phyloP scores from a whole-genome alignment of 2,329 filamentous ascomycete species.

The Cytospora piceicola region DNA sequence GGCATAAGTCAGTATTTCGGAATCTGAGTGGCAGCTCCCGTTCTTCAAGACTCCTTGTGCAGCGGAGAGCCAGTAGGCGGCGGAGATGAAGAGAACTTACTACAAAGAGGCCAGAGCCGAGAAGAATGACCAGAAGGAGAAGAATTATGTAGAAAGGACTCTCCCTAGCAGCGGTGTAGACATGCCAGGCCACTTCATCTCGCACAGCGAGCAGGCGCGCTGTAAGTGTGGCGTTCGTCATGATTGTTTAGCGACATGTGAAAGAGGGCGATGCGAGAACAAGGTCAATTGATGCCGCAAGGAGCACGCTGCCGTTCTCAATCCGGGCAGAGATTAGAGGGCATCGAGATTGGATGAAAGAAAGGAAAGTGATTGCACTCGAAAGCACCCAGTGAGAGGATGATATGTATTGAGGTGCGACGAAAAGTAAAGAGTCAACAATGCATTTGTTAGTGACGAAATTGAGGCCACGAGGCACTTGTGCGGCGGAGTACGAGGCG shows the following conservation, averaged over 20 bases:
- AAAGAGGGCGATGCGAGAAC: slow-evolving; percentile 13
- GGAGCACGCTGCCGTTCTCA: slow-evolving; percentile 5
- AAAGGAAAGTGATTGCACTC: not conserved
- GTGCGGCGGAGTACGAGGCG: slow-evolving; percentile 7
- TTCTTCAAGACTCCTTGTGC: not conserved
- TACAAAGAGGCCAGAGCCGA: slow-evolving; percentile 42
- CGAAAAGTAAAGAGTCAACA: not conserved
- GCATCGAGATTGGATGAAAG: slow-evolving; percentile 9
- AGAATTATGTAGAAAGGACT: slow-evolving; percentile 47
- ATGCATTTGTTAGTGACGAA: slow-evolving; percentile 6
- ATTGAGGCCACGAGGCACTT: slow-evolving; percentile 25
- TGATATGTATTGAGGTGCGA: slow-evolving; percentile 1
- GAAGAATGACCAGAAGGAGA: slow-evolving; percentile 41
- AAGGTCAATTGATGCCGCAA: not conserved
- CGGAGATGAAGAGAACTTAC: slow-evolving; percentile 39
- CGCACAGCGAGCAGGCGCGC: slow-evolving; percentile 38
- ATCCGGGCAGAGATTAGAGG: slow-evolving; percentile 11
- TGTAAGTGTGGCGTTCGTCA: slow-evolving; percentile 19
- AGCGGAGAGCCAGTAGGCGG: not conserved
- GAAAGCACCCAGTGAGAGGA: not conserved
- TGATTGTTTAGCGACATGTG: slow-evolving; percentile 22
- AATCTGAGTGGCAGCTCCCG: not conserved
- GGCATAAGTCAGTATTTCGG: not conserved
- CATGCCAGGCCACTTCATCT: slow-evolving; percentile 40
- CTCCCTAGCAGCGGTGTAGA: slow-evolving; percentile 43